Base-by-base conservation (phyloP, 2,329 filamentous ascomycete species). In the Fusarium dimerum region DNA sequence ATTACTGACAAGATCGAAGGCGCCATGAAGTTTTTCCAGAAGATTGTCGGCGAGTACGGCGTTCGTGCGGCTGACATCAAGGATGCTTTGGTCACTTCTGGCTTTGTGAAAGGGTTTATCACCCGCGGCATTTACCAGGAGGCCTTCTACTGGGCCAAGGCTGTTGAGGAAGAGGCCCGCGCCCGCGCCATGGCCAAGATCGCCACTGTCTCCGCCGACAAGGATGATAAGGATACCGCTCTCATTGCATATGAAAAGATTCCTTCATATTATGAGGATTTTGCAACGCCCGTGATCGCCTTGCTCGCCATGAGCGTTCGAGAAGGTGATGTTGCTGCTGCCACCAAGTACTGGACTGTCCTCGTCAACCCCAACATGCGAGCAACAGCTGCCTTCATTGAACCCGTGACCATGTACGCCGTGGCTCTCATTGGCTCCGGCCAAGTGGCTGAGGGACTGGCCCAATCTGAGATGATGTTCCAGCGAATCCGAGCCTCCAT, bases 351-450 rank as follows among this genome's bases (percentile, higher is more conserved):
- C 75, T 97, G 93, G 92, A 81, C 84, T 48, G 78, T 89, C 51
- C 77, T 97, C 48, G 84, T 81, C 57, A 81, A 77, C 39, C 80
- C 85, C 2, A 80, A 85, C 52, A 78, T 84, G 65, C 76, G 80
- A 47, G 80, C 84, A 34, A 81, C 82, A 12, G 70, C 80, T 48
- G 77, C 85, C 32, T 87, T 95, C 71, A 88, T 96, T 56, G 92
- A 96, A 74, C 89, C 92, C 20, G 88, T 91, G 12, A 84, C 90
- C 51, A 96, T 97, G 91, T 96, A 93, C 66, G 85, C 89, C 13
- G 85, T 96, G 51, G 90, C 92, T 44, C 79, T 97, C 71, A 88
- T 97, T 67, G 89, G 90, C 48, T 90, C 89, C 57, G 91, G 92
- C 40, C 87, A 92, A 65, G 83, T 92, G 45, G 85, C 87, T n/a